phyloP scores from a whole-genome alignment of 257 asterid genomes.

The Osmanthus fragrans region DNA sequence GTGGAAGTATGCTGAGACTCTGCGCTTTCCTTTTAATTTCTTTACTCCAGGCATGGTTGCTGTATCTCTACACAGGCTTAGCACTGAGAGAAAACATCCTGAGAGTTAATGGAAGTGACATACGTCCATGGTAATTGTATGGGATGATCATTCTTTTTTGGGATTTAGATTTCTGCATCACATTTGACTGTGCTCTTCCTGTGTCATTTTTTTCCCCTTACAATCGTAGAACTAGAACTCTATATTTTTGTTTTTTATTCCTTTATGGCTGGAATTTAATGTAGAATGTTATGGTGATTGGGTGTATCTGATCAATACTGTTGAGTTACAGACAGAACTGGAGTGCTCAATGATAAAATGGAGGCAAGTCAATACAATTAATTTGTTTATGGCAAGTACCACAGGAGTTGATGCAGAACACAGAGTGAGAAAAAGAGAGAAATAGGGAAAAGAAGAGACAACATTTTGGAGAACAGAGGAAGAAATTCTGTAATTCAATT shows the following conservation, averaged over 20 bases:
- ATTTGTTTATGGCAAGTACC: neutral
- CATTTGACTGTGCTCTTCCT: neutral
- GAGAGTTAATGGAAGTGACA: constrained; percentile 94
- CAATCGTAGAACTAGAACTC: neutral
- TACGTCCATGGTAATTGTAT: constrained; percentile 83
- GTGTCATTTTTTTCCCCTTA: too few relatives aligned
- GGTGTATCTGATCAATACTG: neutral
- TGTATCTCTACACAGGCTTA: constrained; percentile 91
- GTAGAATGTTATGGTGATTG: neutral
- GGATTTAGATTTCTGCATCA: constrained; percentile 15
- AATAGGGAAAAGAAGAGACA: neutral
- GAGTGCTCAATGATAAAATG: neutral
- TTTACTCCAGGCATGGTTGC: constrained; percentile 88
- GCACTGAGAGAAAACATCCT: constrained; percentile 93
- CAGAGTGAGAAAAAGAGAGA: neutral
- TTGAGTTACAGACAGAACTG: neutral
- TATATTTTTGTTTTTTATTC: neutral
- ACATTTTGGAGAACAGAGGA: neutral
- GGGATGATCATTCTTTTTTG: neutral
- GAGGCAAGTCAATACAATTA: neutral
- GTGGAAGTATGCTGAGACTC: constrained; percentile 4
- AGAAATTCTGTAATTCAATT: neutral
- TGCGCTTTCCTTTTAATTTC: neutral
- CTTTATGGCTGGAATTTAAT: neutral
- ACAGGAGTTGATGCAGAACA: neutral